Evolutionary conservation across 2,329 filamentous ascomycete genomes (phyloP).

Genomic region (Pseudogymnoascus sp.): DNA sequence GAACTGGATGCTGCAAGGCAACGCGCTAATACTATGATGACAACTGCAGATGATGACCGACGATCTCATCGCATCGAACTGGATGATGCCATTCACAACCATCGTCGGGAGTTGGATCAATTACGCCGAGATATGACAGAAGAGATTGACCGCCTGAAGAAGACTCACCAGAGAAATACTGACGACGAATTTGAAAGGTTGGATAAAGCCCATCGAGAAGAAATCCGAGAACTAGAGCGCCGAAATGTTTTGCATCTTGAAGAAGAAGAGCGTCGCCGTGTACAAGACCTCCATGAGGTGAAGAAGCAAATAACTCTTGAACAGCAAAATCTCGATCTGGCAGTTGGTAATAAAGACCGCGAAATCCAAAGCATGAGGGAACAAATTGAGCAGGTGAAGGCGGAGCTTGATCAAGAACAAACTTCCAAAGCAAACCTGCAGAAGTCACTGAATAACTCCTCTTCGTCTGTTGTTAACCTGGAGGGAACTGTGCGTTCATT

Average conservation of each 20-base stretch:
- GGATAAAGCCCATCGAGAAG: conserved; percentile 16
- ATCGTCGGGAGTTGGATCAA: conserved; percentile 48
- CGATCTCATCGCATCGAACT: conserved; percentile 43
- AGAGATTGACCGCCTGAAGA: conserved; percentile 49
- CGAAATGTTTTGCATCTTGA: conserved; percentile 45
- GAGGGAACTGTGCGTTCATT: conserved; percentile 69
- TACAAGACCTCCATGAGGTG: conserved; percentile 58
- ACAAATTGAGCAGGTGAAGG: conserved; percentile 38
- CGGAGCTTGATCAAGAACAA: conserved; percentile 54
- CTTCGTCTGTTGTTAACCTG: conserved; percentile 54
- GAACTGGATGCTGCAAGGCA: conserved; percentile 57
- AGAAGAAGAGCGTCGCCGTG: conserved; percentile 49
- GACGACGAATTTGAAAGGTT: conserved; percentile 34
- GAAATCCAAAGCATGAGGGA: conserved; percentile 43
- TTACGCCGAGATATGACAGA: conserved; percentile 38
- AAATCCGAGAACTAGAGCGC: conserved; percentile 25
- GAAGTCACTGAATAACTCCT: conserved; percentile 47
- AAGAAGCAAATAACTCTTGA: conserved; percentile 43
- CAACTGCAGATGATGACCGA: conserved; percentile 41
- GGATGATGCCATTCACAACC: conserved; percentile 44
- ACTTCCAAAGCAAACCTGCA: conserved; percentile 30
- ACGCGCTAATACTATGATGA: conserved; percentile 39
- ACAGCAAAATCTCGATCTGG: conserved; percentile 27
- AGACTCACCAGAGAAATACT: conserved; percentile 53
- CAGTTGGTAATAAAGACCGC: conserved; percentile 37